phyloP scores from a whole-genome alignment of 441 rosid genomes.

The Brassica balearica region DNA sequence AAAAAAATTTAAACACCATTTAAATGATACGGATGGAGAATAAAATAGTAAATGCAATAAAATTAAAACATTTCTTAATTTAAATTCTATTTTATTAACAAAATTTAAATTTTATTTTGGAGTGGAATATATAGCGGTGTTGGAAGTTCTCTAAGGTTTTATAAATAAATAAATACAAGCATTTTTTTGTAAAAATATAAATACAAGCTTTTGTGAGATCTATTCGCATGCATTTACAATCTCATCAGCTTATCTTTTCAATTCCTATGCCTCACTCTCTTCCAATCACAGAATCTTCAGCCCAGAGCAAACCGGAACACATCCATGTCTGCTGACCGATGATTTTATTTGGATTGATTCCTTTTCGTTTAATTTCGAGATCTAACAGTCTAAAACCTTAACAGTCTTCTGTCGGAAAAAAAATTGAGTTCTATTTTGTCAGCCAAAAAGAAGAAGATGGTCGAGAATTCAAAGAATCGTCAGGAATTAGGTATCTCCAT shows the following conservation, averaged over 20 bases:
- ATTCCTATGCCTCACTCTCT: slow-evolving; percentile 11
- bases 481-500: slow-evolving; percentile 32
- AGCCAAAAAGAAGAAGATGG: slow-evolving; percentile 50
- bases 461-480: slow-evolving; percentile 40
- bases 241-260: neutral
- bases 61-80: too few species aligned
- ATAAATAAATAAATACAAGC: slow-evolving; percentile 20
- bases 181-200: slow-evolving; percentile 19
- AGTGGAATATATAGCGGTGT: neutral
- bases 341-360: slow-evolving; percentile 22
- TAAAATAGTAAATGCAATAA: too few species aligned
- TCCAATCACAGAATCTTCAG: slow-evolving; percentile 16
- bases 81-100: too few species aligned
- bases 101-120: too few species aligned
- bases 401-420: neutral
- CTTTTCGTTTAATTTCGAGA: slow-evolving; percentile 2
- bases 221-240: slow-evolving; percentile 2
- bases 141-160: neutral
- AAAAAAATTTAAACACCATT: too few species aligned
- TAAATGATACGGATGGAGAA: too few species aligned
- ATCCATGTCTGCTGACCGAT: slow-evolving; percentile 6
- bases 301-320: slow-evolving; percentile 12
- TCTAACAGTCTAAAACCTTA: slow-evolving; percentile 22
- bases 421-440: neutral
- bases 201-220: slow-evolving; percentile 9